Conservation (phyloP, 2,329 filamentous ascomycete species). For the Xylariomycetidae sp. region DNA sequence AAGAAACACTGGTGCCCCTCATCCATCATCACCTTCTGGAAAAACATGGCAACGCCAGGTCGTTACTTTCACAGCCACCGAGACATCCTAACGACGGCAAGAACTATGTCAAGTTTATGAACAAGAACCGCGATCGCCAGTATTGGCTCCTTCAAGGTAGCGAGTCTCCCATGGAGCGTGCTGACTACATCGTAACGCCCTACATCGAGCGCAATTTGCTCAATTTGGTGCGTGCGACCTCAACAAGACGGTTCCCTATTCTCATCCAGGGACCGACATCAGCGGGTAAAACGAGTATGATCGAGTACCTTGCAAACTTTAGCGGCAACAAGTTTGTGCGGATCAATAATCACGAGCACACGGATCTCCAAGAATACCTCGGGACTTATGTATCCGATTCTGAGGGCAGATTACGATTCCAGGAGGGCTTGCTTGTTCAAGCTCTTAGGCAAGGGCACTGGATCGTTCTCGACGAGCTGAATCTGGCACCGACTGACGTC, state of each 20-base stretch:
- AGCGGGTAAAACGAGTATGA: constrained; percentile 98
- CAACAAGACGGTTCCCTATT: constrained; percentile 86
- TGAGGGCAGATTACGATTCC: constrained; percentile 82
- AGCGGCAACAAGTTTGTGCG: constrained; percentile 96
- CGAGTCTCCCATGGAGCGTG: constrained; percentile 61
- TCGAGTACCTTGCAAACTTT: constrained; percentile 93
- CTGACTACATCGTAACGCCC: constrained; percentile 93
- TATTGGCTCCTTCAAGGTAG: constrained; percentile 85
- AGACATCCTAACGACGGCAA: constrained; percentile 72
- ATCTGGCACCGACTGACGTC: constrained; percentile 94
- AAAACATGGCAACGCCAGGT: constrained; percentile 62
- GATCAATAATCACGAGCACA: constrained; percentile 99
- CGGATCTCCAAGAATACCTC: constrained; percentile 94
- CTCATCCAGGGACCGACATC: constrained; percentile 96
- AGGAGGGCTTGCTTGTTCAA: constrained; percentile 90
- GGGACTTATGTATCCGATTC: constrained; percentile 86
- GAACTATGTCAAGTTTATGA: constrained; percentile 74
- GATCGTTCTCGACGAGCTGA: constrained; percentile 97
- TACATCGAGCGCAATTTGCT: constrained; percentile 94
- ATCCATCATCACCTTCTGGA: constrained; percentile 78
- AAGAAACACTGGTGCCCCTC: constrained; percentile 70
- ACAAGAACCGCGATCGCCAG: constrained; percentile 60
- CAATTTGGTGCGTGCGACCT: constrained; percentile 89
- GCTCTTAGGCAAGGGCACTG: constrained; percentile 90
- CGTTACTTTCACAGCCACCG: constrained; percentile 73